Base-by-base conservation (phyloP, 306 rosid genomes). In the Ziziphus jujuba region DNA sequence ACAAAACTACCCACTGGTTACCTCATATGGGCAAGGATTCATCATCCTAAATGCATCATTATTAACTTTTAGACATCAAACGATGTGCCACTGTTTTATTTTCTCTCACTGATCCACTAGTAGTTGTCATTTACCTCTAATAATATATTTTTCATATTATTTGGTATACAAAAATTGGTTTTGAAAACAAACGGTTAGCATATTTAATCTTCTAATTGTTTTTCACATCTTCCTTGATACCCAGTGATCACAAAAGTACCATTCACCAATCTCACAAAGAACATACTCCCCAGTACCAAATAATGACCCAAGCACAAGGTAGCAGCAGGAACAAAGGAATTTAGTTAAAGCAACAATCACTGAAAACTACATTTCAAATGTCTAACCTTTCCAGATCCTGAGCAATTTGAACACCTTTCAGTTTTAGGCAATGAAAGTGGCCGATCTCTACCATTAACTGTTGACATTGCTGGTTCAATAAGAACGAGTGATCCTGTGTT, bases 301-400 rank as follows among this genome's bases (percentile, higher is more conserved):
- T 7, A 28, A 72, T 7, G 53, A 45, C 52, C 56, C 48, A 36
- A 5, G 45, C 49, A 19, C 52, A 58, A 2, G 19, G 14, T 47
- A 7, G 49, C 28, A 59, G 67, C 50, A 40, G 22, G 17, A 50
- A 9, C 7, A 24, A 23, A 63, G 56, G 23, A 45, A 23, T 23
- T 22, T 40, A 23, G 17, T 7, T 45, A 31, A 44, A 56, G 21
- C 47, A 56, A 33, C 13, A 57, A 64, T 23, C 14, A 73, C n/a
- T 6, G 10, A 44, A 50, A 51, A 12, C 28, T 61, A 67, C 58
- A 34, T 52, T 71, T 55, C 9, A 52, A 52, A 58, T 23, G 56
- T 77, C 82, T 40, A 70, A 93, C 98, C 98, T 93, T 93, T 84
- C 98, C 96, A 25, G 98, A 77, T 53, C 98, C 97, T 23, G 97